phyloP scores from a whole-genome alignment of 495 filamentous ascomycete species.

The Collariella sp. region DNA sequence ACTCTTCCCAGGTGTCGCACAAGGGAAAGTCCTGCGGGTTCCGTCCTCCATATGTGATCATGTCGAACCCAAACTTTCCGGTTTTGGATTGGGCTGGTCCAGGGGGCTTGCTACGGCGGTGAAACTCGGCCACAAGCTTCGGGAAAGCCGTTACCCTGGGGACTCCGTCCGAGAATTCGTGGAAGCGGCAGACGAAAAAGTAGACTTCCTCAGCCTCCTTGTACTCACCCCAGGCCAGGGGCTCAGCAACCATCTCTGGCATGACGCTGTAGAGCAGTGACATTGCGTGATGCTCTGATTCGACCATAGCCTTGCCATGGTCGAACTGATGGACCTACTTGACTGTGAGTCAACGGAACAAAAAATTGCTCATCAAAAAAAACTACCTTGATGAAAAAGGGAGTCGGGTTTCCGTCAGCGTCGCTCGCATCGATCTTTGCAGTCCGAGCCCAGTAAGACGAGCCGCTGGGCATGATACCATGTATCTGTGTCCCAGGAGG shows the following conservation, averaged over 20 bases:
- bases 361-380: too few species aligned
- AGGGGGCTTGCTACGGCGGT: not conserved
- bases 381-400: conserved; percentile 1
- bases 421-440: conserved; percentile 2
- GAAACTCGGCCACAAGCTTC: not conserved
- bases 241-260: conserved; percentile 4
- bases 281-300: conserved; percentile 1
- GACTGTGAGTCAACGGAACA: not conserved
- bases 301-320: not conserved
- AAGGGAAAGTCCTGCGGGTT: conserved; percentile 2
- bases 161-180: not conserved
- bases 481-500: not conserved
- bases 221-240: conserved; percentile 1
- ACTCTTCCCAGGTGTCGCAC: conserved; percentile 6
- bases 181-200: conserved; percentile 5
- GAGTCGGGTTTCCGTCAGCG: not conserved
- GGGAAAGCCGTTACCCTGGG: not conserved
- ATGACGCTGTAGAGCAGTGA: not conserved
- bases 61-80: conserved; percentile 1
- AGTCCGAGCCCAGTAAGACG: conserved; percentile 4
- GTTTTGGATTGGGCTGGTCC: not conserved
- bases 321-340: not conserved
- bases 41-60: conserved; percentile 1
- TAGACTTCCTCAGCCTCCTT: not conserved
- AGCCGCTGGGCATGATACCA: not conserved